Evolutionary conservation across 2,329 filamentous ascomycete genomes (phyloP).

Genomic region (Aureobasidium sp.): DNA sequence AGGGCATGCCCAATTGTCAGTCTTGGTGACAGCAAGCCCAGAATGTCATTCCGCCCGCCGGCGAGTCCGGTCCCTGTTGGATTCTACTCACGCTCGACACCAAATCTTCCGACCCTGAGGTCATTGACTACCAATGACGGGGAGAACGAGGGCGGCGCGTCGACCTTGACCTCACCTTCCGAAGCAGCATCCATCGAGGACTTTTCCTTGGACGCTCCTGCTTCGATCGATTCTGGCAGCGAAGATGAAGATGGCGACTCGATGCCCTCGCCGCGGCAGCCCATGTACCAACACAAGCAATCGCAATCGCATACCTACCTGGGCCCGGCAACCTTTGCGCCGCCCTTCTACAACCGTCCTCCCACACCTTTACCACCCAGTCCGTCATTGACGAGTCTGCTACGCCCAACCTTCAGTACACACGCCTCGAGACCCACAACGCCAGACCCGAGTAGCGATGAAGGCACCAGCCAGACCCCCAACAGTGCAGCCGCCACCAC

Average conservation of each 20-base stretch:
- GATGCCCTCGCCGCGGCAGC: slow-evolving; percentile 27
- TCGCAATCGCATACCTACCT: slow-evolving; percentile 42
- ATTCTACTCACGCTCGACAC: slow-evolving; percentile 42
- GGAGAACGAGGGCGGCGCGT: slow-evolving; percentile 26
- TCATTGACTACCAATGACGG: slow-evolving; percentile 24
- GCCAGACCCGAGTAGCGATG: slow-evolving; percentile 84
- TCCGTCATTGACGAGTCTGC: slow-evolving; percentile 82
- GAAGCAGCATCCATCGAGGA: slow-evolving; percentile 35
- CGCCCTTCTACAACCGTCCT: slow-evolving; percentile 96
- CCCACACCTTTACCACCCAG: slow-evolving; percentile 90
- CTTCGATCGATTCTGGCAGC: slow-evolving; percentile 21
- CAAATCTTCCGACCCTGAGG: slow-evolving; percentile 38
- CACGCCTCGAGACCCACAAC: slow-evolving; percentile 73
- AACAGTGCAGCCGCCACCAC: slow-evolving; percentile 56
- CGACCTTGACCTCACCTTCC: slow-evolving; percentile 31
- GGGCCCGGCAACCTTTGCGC: slow-evolving; percentile 49
- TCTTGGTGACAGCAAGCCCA: neutral
- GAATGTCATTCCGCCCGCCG: slow-evolving; percentile 40
- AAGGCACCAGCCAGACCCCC: slow-evolving; percentile 39
- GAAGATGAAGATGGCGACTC: slow-evolving; percentile 19
- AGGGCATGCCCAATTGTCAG: neutral
- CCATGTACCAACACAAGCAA: slow-evolving; percentile 35
- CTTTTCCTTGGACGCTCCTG: slow-evolving; percentile 27
- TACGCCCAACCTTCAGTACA: slow-evolving; percentile 63
- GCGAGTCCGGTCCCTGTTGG: slow-evolving; percentile 32